Evolutionary conservation across 1,139 yeast species (phyloP).

Genomic region (Taphrina populina): DNA sequence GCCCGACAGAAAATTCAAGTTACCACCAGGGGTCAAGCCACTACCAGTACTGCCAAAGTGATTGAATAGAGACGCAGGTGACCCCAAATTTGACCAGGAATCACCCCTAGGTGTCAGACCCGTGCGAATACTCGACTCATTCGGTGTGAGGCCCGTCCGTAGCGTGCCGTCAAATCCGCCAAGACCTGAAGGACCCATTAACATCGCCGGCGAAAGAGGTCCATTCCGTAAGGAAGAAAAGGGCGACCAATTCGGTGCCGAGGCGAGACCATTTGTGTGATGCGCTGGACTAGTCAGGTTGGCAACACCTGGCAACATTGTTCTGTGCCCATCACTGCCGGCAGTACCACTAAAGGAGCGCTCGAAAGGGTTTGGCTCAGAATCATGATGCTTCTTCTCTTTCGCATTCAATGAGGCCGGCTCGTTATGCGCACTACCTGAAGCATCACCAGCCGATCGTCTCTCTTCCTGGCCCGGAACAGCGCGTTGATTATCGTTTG

Average conservation of each 20-base stretch:
- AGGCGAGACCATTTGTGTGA: conserved; percentile 33
- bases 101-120: conserved; percentile 47
- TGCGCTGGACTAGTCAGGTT: conserved; percentile 40
- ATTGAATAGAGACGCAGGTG: conserved; percentile 48
- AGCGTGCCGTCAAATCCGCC: conserved; percentile 38
- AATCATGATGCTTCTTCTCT: conserved; percentile 29
- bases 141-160: conserved; percentile 41
- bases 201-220: conserved; percentile 40
- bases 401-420: conserved; percentile 5
- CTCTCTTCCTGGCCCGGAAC: conserved; percentile 9
- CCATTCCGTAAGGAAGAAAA: conserved; percentile 37
- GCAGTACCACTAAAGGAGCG: conserved; percentile 75
- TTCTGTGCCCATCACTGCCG: conserved; percentile 36
- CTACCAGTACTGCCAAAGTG: conserved; percentile 39
- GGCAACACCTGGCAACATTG: conserved; percentile 40
- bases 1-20: conserved; percentile 20
- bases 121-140: conserved; percentile 45
- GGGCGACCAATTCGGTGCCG: conserved; percentile 33
- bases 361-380: conserved; percentile 93
- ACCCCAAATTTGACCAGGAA: conserved; percentile 36
- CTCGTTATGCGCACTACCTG: background rate
- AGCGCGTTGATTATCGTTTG: too few relatives aligned
- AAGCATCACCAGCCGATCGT: conserved; percentile 4
- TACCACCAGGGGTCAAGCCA: conserved; percentile 20
- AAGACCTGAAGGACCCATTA: conserved; percentile 34